These are phyloP conservation scores for Ecytonucleospora hepatopenaei DNA, from an alignment of 371 early-diverging fungal genomes.

Conservation along the genomic window DNA sequence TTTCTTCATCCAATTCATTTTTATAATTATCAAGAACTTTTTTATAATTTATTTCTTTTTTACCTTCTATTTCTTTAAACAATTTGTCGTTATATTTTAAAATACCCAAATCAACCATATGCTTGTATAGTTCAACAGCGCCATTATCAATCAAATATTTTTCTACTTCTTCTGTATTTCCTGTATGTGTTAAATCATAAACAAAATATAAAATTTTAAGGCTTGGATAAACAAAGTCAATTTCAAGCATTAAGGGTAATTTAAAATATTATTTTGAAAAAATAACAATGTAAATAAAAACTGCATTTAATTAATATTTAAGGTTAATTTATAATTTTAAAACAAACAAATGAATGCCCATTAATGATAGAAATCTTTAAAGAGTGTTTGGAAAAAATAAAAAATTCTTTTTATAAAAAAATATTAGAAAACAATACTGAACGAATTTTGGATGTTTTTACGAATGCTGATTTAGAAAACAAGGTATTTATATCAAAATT, in stretches of 20 bases:
- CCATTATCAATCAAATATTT: conserved; percentile 18
- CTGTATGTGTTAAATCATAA: neutral
- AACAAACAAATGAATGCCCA: too few species aligned
- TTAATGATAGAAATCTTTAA: neutral
- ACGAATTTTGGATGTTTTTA: too few species aligned
- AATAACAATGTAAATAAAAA: too few species aligned
- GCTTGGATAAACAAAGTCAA: conserved; percentile 13
- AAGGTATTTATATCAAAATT: too few species aligned
- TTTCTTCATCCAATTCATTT: conserved; percentile 31
- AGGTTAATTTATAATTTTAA: too few species aligned
- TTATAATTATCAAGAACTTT: conserved; percentile 12
- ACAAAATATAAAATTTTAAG: conserved; percentile 11
- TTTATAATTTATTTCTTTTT: conserved; percentile 10
- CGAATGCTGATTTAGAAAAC: too few species aligned
- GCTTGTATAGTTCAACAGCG: conserved; percentile 14
- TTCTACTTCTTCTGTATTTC: conserved; percentile 12
- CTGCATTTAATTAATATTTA: too few species aligned
- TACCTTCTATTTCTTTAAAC: conserved; percentile 3
- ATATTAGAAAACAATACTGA: too few species aligned
- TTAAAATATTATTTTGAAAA: neutral
- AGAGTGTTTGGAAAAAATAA: neutral
- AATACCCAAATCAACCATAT: conserved; percentile 9
- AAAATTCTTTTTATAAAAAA: too few species aligned
- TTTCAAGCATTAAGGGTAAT: conserved; percentile 17
- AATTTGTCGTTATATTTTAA: conserved; percentile 15